Percentiles rank a stretch among this genome's conserved stretches.
Conservation (phyloP, 768 basidiomycete species). For the Leucosporidium creatinivorum region DNA sequence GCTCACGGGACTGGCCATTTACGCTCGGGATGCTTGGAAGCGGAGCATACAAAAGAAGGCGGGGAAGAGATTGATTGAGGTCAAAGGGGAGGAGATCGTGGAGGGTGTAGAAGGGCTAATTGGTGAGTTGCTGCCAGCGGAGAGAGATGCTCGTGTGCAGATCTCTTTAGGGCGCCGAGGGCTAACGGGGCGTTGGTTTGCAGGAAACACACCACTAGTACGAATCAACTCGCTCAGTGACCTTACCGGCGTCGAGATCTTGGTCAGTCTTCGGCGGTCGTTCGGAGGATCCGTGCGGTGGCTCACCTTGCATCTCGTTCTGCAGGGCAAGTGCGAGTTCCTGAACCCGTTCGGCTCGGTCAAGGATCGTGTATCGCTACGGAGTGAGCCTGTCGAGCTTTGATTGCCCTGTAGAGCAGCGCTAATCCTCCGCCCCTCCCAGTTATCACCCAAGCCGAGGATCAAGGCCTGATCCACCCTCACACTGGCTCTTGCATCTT, state of each 20-base stretch:
- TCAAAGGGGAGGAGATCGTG: constrained; percentile 63
- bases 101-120: constrained; percentile 72
- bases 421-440: background rate
- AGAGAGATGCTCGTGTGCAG: background rate
- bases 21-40: constrained; percentile 44
- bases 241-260: constrained; percentile 82
- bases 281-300: background rate
- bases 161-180: background rate
- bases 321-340: constrained; percentile 52
- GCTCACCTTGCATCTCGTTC: background rate
- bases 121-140: constrained; percentile 49
- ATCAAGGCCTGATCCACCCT: constrained; percentile 68
- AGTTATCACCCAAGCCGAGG: constrained; percentile 95
- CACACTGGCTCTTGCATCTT: constrained; percentile 87
- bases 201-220: constrained; percentile 90
- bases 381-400: constrained; percentile 50
- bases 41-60: constrained; percentile 45
- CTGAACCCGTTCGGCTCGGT: constrained; percentile 96
- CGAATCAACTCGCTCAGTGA: constrained; percentile 86
- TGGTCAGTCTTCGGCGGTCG: constrained; percentile 43
- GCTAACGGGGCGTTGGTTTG: background rate
- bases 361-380: constrained; percentile 92
- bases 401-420: too few relatives aligned
- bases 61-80: constrained; percentile 37
- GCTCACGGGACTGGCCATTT: constrained; percentile 56